Evolutionary conservation across 1,284 basidiomycete species (phyloP).

Genomic region (Peniophora sp.): DNA sequence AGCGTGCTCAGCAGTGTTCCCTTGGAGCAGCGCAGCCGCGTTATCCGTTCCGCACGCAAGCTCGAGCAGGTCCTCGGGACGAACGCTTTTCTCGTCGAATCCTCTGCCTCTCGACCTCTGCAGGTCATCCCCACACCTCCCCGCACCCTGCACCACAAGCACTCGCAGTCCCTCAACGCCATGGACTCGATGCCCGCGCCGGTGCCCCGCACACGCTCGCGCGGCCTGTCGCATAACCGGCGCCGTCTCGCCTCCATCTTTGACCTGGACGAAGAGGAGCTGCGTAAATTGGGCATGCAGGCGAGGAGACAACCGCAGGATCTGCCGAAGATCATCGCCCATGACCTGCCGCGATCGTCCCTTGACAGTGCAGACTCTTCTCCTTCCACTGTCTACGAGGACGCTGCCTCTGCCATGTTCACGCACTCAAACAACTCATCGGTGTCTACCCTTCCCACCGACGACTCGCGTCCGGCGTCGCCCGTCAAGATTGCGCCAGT

Average conservation of each 20-base stretch:
- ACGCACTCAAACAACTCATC: neutral
- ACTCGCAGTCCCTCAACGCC: conserved; percentile 16
- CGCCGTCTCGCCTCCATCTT: conserved; percentile 28
- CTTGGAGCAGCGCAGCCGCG: conserved; percentile 38
- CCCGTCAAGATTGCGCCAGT: conserved; percentile 13
- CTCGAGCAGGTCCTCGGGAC: conserved; percentile 48
- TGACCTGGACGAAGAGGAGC: conserved; percentile 8
- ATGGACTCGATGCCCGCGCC: neutral
- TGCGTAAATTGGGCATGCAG: neutral
- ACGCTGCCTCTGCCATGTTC: conserved; percentile 11
- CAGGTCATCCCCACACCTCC: conserved; percentile 2
- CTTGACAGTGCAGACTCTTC: conserved; percentile 2
- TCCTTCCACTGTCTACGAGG: conserved; percentile 10
- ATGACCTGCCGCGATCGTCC: conserved; percentile 1
- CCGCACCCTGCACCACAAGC: conserved; percentile 13
- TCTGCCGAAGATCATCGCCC: conserved; percentile 3
- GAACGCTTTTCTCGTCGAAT: conserved; percentile 43
- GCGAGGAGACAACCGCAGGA: neutral
- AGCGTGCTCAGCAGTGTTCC: conserved; percentile 34
- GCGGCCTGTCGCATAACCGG: conserved; percentile 2
- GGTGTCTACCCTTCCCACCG: conserved; percentile 17
- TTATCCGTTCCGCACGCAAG: conserved; percentile 53
- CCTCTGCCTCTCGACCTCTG: conserved; percentile 7
- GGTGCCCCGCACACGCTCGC: conserved; percentile 7
- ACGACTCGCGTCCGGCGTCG: conserved; percentile 14